Conservation (phyloP, 1,139 yeast genomes). For the Pichia sp. region DNA sequence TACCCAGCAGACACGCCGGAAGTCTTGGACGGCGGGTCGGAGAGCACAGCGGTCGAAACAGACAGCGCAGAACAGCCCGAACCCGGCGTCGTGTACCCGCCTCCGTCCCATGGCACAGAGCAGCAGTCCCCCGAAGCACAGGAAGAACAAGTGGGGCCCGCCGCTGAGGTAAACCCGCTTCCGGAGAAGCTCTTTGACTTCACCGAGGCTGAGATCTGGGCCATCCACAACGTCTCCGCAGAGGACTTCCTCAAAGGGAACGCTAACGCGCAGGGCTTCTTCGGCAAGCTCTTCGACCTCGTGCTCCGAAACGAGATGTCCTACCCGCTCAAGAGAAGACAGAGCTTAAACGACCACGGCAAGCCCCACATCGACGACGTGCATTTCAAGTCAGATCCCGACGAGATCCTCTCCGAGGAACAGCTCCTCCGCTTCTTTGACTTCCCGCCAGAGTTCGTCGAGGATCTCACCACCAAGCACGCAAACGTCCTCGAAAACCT, state of each 20-base stretch:
- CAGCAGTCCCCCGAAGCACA: not conserved
- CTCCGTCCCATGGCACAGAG: not conserved
- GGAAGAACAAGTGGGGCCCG: no score
- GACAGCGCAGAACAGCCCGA: no score
- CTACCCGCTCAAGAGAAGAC: constrained; percentile 23
- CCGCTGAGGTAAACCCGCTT: not conserved
- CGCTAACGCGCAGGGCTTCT: constrained; percentile 25
- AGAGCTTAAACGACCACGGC: constrained; percentile 19
- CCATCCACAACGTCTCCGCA: constrained; percentile 9
- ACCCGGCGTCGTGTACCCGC: not conserved
- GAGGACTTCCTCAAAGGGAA: constrained; percentile 27
- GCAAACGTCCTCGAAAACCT: constrained; percentile 23
- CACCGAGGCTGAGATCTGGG: not conserved
- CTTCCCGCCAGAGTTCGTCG: constrained; percentile 26
- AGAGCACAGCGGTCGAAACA: no score
- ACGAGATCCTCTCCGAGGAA: constrained; percentile 22
- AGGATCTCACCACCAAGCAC: constrained; percentile 27
- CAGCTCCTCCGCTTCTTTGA: constrained; percentile 21
- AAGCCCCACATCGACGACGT: constrained; percentile 24
- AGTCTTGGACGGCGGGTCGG: not conserved
- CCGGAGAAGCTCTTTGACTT: not conserved
- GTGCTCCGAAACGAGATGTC: constrained; percentile 23
- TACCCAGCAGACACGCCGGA: not conserved
- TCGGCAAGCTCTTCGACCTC: constrained; percentile 25
- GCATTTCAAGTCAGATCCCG: constrained; percentile 20